These are phyloP conservation scores for Trichosporon ovoides DNA, from an alignment of 1,284 basidiomycete species.

Conservation along the genomic window DNA sequence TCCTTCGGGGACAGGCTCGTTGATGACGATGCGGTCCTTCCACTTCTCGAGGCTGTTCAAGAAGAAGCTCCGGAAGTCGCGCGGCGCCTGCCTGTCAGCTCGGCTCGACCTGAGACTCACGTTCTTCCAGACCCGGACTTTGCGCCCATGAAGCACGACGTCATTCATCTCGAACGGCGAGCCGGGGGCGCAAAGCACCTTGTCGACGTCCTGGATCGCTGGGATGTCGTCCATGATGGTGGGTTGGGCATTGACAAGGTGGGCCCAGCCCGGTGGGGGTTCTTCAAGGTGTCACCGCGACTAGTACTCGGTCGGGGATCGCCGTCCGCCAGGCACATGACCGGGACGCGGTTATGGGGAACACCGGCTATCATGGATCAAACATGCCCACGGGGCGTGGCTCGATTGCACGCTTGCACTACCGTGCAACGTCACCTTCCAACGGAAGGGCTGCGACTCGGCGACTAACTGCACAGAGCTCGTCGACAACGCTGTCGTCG, in stretches of 20 bases:
- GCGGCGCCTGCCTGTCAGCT: constrained; percentile 26
- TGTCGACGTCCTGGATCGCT: neutral
- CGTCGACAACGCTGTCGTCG: too few relatives aligned
- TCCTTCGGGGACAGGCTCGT: constrained; percentile 11
- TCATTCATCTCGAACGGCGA: constrained; percentile 32
- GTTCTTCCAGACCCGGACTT: constrained; percentile 37
- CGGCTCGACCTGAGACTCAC: constrained; percentile 18
- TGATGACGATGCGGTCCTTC: constrained; percentile 26
- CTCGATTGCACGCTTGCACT: too few relatives aligned
- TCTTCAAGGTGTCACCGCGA: neutral
- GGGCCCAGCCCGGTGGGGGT: neutral
- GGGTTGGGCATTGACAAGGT: neutral
- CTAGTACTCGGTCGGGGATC: too few relatives aligned
- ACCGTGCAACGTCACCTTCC: too few relatives aligned
- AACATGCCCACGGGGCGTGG: too few relatives aligned
- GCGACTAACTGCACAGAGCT: too few relatives aligned
- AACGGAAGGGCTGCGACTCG: too few relatives aligned
- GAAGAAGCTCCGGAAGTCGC: constrained; percentile 36
- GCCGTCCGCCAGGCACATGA: too few relatives aligned
- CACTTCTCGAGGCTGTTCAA: constrained; percentile 22
- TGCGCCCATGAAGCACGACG: constrained; percentile 25
- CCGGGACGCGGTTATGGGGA: too few relatives aligned
- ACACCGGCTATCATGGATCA: too few relatives aligned
- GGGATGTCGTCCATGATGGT: neutral
- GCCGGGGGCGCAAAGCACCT: neutral